Percentiles rank a stretch among this genome's conserved stretches.
These are phyloP conservation scores for Trametes cubensis DNA, from an alignment of 768 basidiomycete genomes.

Conservation along the genomic window DNA sequence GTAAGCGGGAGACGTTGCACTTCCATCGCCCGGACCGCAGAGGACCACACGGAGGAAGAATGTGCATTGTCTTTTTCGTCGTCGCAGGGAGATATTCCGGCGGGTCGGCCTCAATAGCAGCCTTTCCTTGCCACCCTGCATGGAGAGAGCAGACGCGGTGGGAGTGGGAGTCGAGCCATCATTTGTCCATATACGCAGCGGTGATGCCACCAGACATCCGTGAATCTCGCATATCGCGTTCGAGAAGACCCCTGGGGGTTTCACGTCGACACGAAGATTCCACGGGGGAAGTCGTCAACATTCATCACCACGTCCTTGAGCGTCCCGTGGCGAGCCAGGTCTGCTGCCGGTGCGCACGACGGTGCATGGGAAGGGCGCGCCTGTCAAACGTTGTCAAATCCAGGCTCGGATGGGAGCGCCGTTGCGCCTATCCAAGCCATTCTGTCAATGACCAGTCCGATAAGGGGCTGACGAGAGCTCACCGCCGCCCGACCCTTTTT, in stretches of 20 bases:
- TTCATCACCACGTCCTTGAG: not conserved
- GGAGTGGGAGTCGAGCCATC: not conserved
- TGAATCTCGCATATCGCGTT: constrained; percentile 13
- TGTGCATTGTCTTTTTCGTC: too few species aligned
- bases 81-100: too few species aligned
- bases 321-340: not conserved
- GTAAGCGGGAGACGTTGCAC: too few species aligned
- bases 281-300: not conserved
- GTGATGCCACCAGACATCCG: constrained; percentile 7
- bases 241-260: not conserved
- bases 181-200: constrained; percentile 15
- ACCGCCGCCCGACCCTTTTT: not conserved
- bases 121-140: not conserved
- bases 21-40: too few species aligned
- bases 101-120: too few species aligned
- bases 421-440: not conserved
- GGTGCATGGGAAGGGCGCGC: not conserved
- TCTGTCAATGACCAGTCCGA: not conserved
- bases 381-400: not conserved
- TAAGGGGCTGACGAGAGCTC: not conserved
- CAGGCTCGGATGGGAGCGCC: not conserved
- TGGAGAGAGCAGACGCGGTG: not conserved
- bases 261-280: constrained; percentile 7
- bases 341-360: not conserved
- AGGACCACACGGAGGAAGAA: too few species aligned